A percentile compares a stretch with the other conserved stretches of the same genome.
Evolutionary conservation across 768 basidiomycete species (phyloP).

Genomic region (Lyophyllum decastes): DNA sequence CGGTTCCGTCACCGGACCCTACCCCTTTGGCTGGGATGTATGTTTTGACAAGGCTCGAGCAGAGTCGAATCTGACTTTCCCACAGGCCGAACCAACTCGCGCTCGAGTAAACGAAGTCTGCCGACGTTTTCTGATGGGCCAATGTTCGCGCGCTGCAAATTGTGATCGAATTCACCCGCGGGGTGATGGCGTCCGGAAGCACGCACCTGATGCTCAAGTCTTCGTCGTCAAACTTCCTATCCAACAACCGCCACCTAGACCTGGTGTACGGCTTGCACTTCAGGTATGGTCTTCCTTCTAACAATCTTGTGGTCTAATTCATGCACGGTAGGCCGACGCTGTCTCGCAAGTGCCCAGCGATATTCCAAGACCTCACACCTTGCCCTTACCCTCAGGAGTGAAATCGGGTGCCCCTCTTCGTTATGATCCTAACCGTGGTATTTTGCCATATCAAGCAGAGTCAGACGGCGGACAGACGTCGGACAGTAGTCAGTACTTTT

Average conservation of each 20-base stretch:
- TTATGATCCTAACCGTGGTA: conserved; percentile 2
- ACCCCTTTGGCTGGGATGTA: background rate
- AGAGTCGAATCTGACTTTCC: background rate
- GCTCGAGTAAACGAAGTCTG: conserved; percentile 30
- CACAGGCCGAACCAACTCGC: conserved; percentile 27
- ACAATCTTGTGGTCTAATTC: background rate
- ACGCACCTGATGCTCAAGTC: background rate
- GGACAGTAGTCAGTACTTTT: conserved; percentile 6
- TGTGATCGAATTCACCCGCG: background rate
- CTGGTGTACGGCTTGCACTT: background rate
- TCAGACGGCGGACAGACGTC: conserved; percentile 8
- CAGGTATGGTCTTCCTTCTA: background rate
- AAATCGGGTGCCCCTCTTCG: background rate
- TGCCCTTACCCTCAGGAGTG: background rate
- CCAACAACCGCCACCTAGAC: background rate
- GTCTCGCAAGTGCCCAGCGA: background rate
- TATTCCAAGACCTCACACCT: background rate
- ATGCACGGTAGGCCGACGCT: background rate
- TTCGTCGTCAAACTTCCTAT: background rate
- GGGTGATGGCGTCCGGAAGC: background rate
- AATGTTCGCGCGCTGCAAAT: conserved; percentile 3
- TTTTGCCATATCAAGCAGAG: conserved; percentile 1
- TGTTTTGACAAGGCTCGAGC: background rate
- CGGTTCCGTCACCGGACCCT: background rate
- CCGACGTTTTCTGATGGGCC: conserved; percentile 23